Evolutionary conservation across 2,329 filamentous ascomycete species (phyloP).

Genomic region (Verticillium tricorpus): DNA sequence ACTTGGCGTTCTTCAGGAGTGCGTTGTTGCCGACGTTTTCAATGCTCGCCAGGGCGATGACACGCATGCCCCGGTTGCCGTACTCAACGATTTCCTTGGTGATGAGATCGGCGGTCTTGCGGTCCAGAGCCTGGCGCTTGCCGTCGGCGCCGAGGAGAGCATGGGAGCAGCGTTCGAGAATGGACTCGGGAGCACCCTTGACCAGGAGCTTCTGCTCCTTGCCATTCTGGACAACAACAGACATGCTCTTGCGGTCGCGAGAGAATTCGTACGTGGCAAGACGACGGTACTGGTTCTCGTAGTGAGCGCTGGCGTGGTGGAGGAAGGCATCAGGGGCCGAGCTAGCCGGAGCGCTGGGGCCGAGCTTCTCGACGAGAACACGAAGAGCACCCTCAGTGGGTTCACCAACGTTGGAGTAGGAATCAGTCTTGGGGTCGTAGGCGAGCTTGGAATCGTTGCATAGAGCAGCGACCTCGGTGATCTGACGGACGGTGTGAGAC

Average conservation of each 20-base stretch:
- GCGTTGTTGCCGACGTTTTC: conserved; percentile 69
- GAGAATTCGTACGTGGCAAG: conserved; percentile 95
- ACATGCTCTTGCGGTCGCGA: conserved; percentile 98
- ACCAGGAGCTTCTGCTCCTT: conserved; percentile 78
- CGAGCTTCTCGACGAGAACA: conserved; percentile 90
- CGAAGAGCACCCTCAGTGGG: conserved; percentile 92
- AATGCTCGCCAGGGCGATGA: conserved; percentile 86
- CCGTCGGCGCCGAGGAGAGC: conserved; percentile 73
- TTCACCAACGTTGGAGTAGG: conserved; percentile 83
- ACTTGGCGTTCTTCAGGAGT: conserved; percentile 70
- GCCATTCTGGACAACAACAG: conserved; percentile 74
- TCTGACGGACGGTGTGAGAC: conserved; percentile 75
- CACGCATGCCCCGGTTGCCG: conserved; percentile 85
- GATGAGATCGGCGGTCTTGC: conserved; percentile 65
- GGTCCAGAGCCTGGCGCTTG: conserved; percentile 68
- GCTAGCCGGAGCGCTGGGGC: conserved; percentile 63
- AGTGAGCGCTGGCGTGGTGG: conserved; percentile 79
- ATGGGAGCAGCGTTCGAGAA: conserved; percentile 87
- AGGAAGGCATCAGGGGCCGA: conserved; percentile 58
- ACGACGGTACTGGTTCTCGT: conserved; percentile 70
- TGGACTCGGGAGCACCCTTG: conserved; percentile 92
- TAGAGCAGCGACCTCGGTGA: conserved; percentile 66
- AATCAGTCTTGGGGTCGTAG: conserved; percentile 70
- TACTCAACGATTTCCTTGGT: conserved; percentile 81
- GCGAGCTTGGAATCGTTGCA: conserved; percentile 87